Conservation (phyloP, 2,329 filamentous ascomycete species). For the Penicillium verrucosum region DNA sequence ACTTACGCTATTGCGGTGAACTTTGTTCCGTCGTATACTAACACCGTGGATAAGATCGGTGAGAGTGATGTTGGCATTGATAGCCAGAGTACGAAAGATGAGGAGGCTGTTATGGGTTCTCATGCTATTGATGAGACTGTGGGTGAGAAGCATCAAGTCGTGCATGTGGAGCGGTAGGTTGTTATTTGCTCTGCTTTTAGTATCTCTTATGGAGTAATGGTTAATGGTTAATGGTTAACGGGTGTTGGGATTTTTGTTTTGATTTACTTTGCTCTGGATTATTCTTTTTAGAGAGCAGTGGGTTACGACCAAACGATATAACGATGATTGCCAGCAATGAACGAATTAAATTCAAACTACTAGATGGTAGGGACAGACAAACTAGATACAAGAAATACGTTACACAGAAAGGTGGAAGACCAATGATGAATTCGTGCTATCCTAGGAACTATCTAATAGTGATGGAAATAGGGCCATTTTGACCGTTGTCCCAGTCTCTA, state of each 20-base stretch:
- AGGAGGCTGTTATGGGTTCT: slow-evolving; percentile 27
- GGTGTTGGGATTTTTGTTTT: neutral
- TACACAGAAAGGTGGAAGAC: too few relatives aligned
- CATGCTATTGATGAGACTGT: slow-evolving; percentile 26
- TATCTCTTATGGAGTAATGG: neutral
- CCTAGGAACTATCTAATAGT: too few relatives aligned
- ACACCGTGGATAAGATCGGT: slow-evolving; percentile 58
- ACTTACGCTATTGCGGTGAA: slow-evolving; percentile 62
- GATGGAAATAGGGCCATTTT: neutral
- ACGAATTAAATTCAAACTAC: neutral
- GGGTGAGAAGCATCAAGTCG: slow-evolving; percentile 12
- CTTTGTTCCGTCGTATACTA: slow-evolving; percentile 62
- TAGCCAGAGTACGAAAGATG: slow-evolving; percentile 17
- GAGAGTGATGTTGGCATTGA: slow-evolving; percentile 46
- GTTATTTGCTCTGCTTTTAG: neutral
- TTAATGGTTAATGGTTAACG: neutral
- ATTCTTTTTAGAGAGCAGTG: neutral
- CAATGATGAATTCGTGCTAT: too few relatives aligned
- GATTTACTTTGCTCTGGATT: neutral
- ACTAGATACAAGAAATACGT: neutral
- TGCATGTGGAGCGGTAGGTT: slow-evolving; percentile 12
- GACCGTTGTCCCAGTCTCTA: neutral
- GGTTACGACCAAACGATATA: neutral
- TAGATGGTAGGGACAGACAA: neutral
- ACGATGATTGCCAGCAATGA: neutral